Evolutionary conservation across 2,329 filamentous ascomycete species (phyloP).

Genomic region (Plenodomus lindquistii): DNA sequence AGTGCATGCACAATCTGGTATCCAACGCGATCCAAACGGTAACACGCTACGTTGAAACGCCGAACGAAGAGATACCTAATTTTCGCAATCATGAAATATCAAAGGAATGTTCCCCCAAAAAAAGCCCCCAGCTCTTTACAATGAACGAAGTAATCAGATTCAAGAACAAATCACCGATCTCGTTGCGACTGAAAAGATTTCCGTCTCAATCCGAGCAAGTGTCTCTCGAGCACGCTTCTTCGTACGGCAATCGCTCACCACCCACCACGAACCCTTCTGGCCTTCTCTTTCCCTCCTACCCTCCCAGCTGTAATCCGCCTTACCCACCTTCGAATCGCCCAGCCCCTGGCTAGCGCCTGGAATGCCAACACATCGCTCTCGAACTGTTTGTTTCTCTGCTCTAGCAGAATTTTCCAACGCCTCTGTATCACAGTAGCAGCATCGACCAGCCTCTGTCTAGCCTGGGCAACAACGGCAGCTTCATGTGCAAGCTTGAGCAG

Average conservation of each 20-base stretch:
- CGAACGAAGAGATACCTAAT: not conserved
- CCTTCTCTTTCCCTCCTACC: conserved; percentile 38
- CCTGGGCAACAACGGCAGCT: conserved; percentile 53
- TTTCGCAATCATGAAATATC: not conserved
- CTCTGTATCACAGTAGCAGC: conserved; percentile 51
- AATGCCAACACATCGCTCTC: conserved; percentile 46
- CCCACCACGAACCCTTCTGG: conserved; percentile 41
- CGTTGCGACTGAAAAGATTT: not conserved
- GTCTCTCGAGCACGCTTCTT: not conserved
- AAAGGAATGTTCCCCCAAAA: no score
- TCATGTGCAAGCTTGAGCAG: conserved; percentile 50
- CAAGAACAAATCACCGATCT: not conserved
- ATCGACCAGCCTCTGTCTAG: conserved; percentile 45
- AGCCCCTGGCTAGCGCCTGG: conserved; percentile 50
- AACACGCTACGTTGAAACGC: not conserved
- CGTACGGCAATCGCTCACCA: conserved; percentile 24
- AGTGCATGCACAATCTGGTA: not conserved
- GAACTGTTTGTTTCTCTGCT: conserved; percentile 39
- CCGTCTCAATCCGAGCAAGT: not conserved
- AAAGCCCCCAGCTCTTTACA: not conserved
- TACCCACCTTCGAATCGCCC: conserved; percentile 42
- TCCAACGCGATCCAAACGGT: not conserved
- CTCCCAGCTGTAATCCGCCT: conserved; percentile 29
- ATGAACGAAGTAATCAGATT: not conserved
- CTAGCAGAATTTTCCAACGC: conserved; percentile 48